Conservation (phyloP, 2,329 filamentous ascomycete genomes). For the Beauveria brongniartii region DNA sequence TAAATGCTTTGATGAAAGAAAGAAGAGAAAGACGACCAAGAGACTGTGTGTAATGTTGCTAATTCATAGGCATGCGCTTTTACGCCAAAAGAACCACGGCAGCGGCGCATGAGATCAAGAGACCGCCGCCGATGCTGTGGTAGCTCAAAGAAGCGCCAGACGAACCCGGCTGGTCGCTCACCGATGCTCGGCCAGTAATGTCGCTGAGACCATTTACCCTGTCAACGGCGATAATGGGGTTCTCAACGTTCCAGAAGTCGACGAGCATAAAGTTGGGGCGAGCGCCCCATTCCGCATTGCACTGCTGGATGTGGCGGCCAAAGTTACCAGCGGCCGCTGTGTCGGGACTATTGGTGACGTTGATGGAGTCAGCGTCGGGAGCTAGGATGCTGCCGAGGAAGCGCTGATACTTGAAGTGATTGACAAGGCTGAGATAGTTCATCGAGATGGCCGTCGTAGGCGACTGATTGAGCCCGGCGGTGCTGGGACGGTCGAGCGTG, state of each 20-base stretch:
- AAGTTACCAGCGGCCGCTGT: constrained; percentile 45
- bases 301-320: constrained; percentile 46
- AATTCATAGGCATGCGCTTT: background rate
- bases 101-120: background rate
- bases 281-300: constrained; percentile 48
- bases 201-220: constrained; percentile 49
- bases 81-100: background rate
- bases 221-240: constrained; percentile 63
- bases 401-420: constrained; percentile 67
- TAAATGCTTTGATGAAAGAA: background rate
- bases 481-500: constrained; percentile 55
- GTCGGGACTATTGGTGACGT: constrained; percentile 56
- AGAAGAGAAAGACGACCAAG: background rate
- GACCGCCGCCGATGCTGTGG: background rate
- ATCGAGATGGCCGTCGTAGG: constrained; percentile 45
- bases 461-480: constrained; percentile 28
- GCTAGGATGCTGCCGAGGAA: constrained; percentile 47
- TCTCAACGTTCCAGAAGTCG: constrained; percentile 70
- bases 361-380: constrained; percentile 52
- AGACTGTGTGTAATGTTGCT: background rate
- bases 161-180: constrained; percentile 14
- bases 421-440: constrained; percentile 62
- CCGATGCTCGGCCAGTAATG: constrained; percentile 26
- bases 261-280: constrained; percentile 68
- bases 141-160: background rate